Evolutionary conservation across 305 asterid genomes (phyloP), one percentile per base, ranked within the genome.

Genomic region (Fraxinus greggii): DNA sequence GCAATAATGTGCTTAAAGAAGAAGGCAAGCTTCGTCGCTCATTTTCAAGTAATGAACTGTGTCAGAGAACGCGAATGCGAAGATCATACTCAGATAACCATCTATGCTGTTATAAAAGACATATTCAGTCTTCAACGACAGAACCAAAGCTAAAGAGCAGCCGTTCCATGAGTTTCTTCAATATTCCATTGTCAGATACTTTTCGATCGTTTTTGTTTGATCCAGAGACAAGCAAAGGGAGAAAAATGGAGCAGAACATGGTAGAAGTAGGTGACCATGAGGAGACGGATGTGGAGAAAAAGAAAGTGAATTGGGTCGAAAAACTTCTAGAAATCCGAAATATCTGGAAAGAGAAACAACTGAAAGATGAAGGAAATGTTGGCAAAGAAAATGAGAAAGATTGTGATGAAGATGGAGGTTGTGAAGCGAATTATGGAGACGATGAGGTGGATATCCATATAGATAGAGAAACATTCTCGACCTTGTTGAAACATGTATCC

Each of bases 231-330:
- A 82, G 80, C 29, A 81, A 81, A 78, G 90, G 72, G 54, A 70
- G 70, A 45, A 67, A 76, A 3, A 29, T 45, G 75, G 90, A 86
- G 74, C 83, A 76, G 45, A 59, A 23, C 17, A 0, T 0, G 32
- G 79, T 9, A 15, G 82, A 81, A 35, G 75, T 36, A 5, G 87
- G 81, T 7, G 65, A 38, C 3, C 79, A 78, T 10, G 85, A 56
- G 1, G 88, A 79, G 67, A 78, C 76, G 2, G 89, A 81, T 26
- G 78, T 75, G 72, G 85, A 65, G 81, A 84, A 87, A 83, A 87
- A 83, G 36, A 82, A 89, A n/a, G 86, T 86, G 32, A 92, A 90
- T 79, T 95, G 98, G 98, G 84, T 95, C 1, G 93, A 92, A 80
- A 89, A 90, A 79, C 88, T 95, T 0, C 28, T 92, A 83, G 91